Evolutionary conservation across 2,329 filamentous ascomycete genomes (phyloP).

Genomic region (Fusarium sp.): DNA sequence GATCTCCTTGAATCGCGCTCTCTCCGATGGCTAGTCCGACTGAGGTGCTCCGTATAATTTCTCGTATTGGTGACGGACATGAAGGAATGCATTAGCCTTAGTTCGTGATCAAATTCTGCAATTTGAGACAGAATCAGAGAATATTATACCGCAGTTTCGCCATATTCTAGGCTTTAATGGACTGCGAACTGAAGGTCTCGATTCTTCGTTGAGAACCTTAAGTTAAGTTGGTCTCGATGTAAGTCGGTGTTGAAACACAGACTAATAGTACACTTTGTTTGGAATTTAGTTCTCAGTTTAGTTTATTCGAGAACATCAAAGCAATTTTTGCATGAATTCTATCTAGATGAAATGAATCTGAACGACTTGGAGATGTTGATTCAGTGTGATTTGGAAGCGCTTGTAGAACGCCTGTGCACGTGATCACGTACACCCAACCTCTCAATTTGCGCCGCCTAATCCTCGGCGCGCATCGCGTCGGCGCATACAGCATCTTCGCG

Average conservation of each 20-base stretch:
- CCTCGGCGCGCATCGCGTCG: slow-evolving; percentile 52
- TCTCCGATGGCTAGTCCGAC: background rate
- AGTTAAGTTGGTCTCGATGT: background rate
- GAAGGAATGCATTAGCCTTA: background rate
- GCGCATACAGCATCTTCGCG: slow-evolving; percentile 45
- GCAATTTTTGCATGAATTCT: too few relatives aligned
- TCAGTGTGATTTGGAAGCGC: background rate
- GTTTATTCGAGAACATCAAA: background rate
- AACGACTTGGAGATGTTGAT: too few relatives aligned
- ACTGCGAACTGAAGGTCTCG: background rate
- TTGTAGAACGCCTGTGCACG: slow-evolving; percentile 38
- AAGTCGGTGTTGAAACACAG: background rate
- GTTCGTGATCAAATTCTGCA: too few relatives aligned
- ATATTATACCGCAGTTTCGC: background rate
- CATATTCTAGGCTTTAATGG: background rate
- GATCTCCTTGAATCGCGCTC: background rate
- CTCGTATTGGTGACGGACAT: background rate
- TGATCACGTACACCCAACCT: slow-evolving; percentile 46
- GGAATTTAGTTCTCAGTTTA: background rate
- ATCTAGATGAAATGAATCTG: too few relatives aligned
- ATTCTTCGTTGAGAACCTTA: background rate
- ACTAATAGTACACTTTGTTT: background rate
- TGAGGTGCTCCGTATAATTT: background rate
- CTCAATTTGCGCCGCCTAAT: slow-evolving; percentile 52
- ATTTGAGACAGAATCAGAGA: background rate